These are phyloP conservation scores for Escovopsis sp. DNA, from an alignment of 2,329 filamentous ascomycete species.

Conservation along the genomic window DNA sequence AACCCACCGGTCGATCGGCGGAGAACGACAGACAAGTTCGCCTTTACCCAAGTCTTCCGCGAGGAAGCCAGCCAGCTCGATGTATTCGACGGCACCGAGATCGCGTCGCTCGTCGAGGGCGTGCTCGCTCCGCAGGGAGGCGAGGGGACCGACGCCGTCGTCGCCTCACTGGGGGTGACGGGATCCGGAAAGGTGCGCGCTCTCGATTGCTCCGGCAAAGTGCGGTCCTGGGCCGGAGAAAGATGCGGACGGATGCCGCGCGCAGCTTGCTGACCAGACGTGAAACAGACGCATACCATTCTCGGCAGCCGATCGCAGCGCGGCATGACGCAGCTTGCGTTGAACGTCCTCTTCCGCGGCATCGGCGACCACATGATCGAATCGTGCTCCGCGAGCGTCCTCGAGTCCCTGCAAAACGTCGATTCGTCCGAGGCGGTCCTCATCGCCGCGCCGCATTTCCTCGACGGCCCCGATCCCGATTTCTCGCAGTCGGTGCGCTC, in stretches of 20 bases:
- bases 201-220: background rate
- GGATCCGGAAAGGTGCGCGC: slow-evolving; percentile 76
- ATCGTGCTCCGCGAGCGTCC: slow-evolving; percentile 40
- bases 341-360: slow-evolving; percentile 80
- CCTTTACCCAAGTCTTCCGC: slow-evolving; percentile 86
- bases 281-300: slow-evolving; percentile 74
- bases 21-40: slow-evolving; percentile 82
- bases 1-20: slow-evolving; percentile 76
- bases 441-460: slow-evolving; percentile 57
- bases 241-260: background rate
- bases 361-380: slow-evolving; percentile 59
- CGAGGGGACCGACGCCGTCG: slow-evolving; percentile 72
- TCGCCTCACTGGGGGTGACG: slow-evolving; percentile 87
- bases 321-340: slow-evolving; percentile 78
- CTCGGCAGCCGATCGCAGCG: slow-evolving; percentile 76
- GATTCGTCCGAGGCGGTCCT: slow-evolving; percentile 73
- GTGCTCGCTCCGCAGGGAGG: slow-evolving; percentile 59
- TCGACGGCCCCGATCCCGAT: slow-evolving; percentile 67
- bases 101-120: slow-evolving; percentile 63
- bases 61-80: slow-evolving; percentile 75
- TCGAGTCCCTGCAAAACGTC: slow-evolving; percentile 59
- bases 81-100: slow-evolving; percentile 66
- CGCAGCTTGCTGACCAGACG: no score
- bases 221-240: background rate
- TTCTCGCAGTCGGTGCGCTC: slow-evolving; percentile 38